Conservation (phyloP, 2,329 filamentous ascomycete genomes). For the Akanthomyces muscarius region DNA sequence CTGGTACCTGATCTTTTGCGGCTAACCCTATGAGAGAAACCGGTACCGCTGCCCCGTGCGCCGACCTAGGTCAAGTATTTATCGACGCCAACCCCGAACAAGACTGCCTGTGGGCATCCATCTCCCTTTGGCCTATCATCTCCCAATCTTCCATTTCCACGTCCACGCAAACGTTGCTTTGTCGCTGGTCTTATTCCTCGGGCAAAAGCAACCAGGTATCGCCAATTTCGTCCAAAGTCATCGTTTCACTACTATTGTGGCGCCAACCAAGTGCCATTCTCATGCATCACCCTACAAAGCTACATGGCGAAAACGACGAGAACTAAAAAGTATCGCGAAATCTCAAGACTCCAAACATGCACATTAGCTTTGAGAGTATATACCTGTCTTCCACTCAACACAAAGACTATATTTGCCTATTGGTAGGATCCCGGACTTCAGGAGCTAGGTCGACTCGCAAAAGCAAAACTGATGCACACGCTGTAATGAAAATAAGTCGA, state of each 20-base stretch:
- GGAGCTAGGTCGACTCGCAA: not conserved
- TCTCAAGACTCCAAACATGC: too few relatives aligned
- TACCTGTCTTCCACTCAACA: not conserved
- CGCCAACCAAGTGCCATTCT: not conserved
- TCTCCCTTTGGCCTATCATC: not conserved
- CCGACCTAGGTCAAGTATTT: not conserved
- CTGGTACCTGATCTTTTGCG: not conserved
- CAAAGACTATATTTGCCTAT: not conserved
- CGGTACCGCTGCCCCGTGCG: slow-evolving; percentile 13
- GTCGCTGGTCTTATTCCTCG: not conserved
- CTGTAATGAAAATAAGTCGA: not conserved
- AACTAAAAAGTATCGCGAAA: too few relatives aligned
- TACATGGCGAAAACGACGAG: not conserved
- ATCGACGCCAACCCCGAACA: slow-evolving; percentile 11
- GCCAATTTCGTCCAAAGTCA: not conserved
- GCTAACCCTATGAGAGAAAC: not conserved
- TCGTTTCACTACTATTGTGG: not conserved
- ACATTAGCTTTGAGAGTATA: too few relatives aligned
- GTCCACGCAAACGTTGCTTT: not conserved
- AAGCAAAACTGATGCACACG: slow-evolving; percentile 3
- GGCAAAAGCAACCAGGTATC: not conserved
- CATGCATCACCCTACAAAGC: not conserved
- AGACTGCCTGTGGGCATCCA: not conserved
- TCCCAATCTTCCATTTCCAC: not conserved
- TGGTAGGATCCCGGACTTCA: not conserved